Conservation (phyloP, 2,329 filamentous ascomycete genomes). For the Diaporthe helianthi region DNA sequence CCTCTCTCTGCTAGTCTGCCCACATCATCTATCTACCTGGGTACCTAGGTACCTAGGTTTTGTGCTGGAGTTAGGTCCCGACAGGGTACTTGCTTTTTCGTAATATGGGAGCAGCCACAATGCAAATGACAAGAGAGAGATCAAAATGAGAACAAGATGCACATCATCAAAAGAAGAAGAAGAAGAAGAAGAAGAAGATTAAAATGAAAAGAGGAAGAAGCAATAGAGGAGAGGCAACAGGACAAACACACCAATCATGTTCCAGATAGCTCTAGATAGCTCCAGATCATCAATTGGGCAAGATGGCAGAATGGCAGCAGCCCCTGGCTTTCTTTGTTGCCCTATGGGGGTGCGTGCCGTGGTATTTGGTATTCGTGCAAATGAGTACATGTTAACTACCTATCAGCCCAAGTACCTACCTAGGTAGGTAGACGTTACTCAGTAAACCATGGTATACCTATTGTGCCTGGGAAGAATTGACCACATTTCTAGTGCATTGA, state of each 20-base stretch:
- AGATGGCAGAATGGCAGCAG: not conserved
- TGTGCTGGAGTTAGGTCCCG: not conserved
- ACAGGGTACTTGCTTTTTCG: constrained; percentile 9
- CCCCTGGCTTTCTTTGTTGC: constrained; percentile 19
- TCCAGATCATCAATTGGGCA: not conserved
- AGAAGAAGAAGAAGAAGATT: not conserved
- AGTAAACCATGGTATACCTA: not conserved
- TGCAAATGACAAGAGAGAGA: constrained; percentile 6
- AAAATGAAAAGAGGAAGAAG: constrained; percentile 11
- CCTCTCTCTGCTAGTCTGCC: not conserved
- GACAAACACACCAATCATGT: constrained; percentile 1
- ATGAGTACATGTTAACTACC: too few species aligned
- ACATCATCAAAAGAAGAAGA: not conserved
- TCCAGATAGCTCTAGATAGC: not conserved
- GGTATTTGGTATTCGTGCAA: too few species aligned
- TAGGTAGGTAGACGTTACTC: too few species aligned
- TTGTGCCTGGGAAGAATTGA: not conserved
- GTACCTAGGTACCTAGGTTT: too few species aligned
- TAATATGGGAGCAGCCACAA: not conserved
- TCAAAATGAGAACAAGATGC: constrained; percentile 13
- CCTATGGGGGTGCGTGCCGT: constrained; percentile 8
- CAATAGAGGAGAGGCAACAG: not conserved
- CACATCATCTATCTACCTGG: not conserved
- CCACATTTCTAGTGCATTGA: not conserved
- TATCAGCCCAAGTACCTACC: too few species aligned